phyloP scores from a whole-genome alignment of 1,284 basidiomycete species.

The Vanrija sp. region DNA sequence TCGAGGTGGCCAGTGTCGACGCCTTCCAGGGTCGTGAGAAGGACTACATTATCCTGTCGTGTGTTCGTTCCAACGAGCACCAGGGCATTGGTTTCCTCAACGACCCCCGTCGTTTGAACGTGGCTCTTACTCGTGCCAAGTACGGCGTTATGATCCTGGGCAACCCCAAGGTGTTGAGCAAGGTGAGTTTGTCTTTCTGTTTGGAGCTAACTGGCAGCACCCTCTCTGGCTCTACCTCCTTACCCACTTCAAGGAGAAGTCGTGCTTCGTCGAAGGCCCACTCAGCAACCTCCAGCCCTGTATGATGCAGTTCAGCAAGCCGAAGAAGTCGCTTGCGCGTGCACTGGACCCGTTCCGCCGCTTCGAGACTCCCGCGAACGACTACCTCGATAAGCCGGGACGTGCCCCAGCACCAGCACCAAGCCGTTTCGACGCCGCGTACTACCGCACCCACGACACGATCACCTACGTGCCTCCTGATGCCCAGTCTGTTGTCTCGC shows the following conservation, averaged over 20 bases:
- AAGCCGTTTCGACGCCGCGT: constrained; percentile 86
- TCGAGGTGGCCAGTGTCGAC: constrained; percentile 97
- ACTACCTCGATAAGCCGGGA: constrained; percentile 56
- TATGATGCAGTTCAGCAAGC: constrained; percentile 99
- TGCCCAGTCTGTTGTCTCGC: constrained; percentile 86
- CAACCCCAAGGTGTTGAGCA: constrained; percentile 97
- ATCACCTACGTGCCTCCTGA: constrained; percentile 93
- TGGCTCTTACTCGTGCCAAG: constrained; percentile 94
- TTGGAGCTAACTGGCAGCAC: constrained; percentile 58
- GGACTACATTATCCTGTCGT: constrained; percentile 98
- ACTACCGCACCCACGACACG: constrained; percentile 92
- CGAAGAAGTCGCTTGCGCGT: constrained; percentile 75
- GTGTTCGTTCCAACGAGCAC: constrained; percentile 98
- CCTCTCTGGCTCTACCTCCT: constrained; percentile 97
- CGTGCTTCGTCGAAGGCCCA: constrained; percentile 90
- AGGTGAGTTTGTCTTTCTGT: constrained; percentile 57
- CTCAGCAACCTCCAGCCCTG: constrained; percentile 93
- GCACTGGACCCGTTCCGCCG: constrained; percentile 86
- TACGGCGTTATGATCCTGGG: constrained; percentile 97
- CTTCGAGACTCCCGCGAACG: constrained; percentile 69
- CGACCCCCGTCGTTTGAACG: constrained; percentile 93
- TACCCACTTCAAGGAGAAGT: constrained; percentile 97
- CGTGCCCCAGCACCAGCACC: constrained; percentile 60
- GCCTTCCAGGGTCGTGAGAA: constrained; percentile 99
- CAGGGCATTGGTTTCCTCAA: constrained; percentile 99